Percentiles rank a stretch among this genome's conserved stretches.
phyloP scores from a whole-genome alignment of 345 rosid species.

The Corymbia maculata region DNA sequence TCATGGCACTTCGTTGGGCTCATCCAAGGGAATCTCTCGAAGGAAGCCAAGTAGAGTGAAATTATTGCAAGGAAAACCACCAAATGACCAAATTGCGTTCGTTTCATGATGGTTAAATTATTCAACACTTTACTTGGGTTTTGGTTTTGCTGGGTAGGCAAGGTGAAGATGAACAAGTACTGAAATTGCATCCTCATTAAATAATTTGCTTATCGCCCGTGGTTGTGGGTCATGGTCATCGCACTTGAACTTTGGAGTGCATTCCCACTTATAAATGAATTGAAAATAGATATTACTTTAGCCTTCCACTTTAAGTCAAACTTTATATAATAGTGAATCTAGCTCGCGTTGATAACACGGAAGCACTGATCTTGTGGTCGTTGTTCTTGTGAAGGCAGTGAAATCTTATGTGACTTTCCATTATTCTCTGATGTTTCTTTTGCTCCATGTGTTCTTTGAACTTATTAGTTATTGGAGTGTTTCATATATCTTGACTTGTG shows the following conservation, averaged over 20 bases:
- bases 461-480: no score
- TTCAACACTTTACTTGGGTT: no score
- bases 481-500: no score
- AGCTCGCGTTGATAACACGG: no score
- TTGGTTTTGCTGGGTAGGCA: no score
- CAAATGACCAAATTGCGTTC: not conserved
- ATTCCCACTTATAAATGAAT: not conserved
- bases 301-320: no score
- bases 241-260: not conserved
- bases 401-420: no score
- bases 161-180: no score
- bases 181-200: not conserved
- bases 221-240: not conserved
- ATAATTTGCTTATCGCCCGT: not conserved
- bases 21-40: not conserved
- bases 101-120: not conserved
- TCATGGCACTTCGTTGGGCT: not conserved
- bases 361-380: not conserved
- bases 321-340: no score
- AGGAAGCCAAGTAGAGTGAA: not conserved
- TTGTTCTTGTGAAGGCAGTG: not conserved
- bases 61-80: not conserved
- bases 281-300: no score
- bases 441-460: no score
- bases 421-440: no score